These are phyloP conservation scores for Cornus suecica DNA, from an alignment of 148 eudicot species.

Conservation along the genomic window DNA sequence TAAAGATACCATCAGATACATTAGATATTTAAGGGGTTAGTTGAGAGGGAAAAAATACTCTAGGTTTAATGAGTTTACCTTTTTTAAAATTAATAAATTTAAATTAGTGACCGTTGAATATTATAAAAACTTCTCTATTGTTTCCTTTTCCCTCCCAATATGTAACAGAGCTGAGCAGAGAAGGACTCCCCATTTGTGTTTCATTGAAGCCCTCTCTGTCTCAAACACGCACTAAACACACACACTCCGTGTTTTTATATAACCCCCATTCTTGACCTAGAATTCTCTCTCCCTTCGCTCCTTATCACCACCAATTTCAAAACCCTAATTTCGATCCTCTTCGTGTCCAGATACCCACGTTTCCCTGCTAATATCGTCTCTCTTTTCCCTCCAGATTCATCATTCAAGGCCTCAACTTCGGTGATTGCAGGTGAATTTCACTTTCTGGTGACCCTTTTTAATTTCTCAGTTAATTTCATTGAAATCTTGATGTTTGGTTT, in stretches of 20 bases:
- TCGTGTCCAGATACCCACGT: neutral
- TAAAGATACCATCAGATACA: too few species aligned
- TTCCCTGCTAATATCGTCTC: neutral
- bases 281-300: conserved; percentile 1
- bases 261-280: conserved; percentile 6
- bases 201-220: neutral
- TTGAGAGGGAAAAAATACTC: too few species aligned
- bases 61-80: too few species aligned
- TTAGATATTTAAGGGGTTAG: too few species aligned
- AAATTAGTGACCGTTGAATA: too few species aligned
- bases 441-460: neutral
- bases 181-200: neutral
- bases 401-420: neutral
- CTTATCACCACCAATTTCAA: neutral
- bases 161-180: neutral
- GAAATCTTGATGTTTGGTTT: neutral
- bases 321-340: conserved; percentile 10
- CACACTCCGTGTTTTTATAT: neutral
- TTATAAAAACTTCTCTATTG: too few species aligned
- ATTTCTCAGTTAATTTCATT: neutral
- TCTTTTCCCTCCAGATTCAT: neutral
- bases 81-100: too few species aligned
- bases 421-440: conserved; percentile 8
- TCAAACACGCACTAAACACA: too few species aligned
- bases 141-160: neutral